Conservation (phyloP, 352 stramenopile genomes). For the Phytophthora pini region DNA sequence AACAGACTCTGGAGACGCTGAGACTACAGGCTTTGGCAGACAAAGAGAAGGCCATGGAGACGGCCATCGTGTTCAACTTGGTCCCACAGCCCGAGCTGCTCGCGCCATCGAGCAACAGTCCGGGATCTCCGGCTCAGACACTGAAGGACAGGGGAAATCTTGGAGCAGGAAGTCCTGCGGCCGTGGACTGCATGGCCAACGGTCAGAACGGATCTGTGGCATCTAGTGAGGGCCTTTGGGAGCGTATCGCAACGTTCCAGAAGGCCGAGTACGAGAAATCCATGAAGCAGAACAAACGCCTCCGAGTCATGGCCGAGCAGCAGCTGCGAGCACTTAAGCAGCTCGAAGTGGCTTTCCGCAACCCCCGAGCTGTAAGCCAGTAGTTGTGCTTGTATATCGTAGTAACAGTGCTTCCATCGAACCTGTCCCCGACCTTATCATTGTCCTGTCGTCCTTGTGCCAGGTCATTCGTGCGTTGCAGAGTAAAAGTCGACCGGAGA, state of each 20-base stretch:
- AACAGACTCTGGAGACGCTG: constrained; percentile 32
- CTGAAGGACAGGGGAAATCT: constrained; percentile 10
- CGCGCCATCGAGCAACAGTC: constrained; percentile 8
- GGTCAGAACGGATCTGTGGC: neutral
- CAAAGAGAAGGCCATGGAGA: constrained; percentile 34
- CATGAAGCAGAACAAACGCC: constrained; percentile 42
- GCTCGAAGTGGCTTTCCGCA: constrained; percentile 44
- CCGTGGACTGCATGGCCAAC: constrained; percentile 14
- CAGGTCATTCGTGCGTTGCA: constrained; percentile 6
- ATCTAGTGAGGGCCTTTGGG: constrained; percentile 34
- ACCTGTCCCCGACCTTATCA: constrained; percentile 19
- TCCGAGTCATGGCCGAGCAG: constrained; percentile 40
- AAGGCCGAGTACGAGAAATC: constrained; percentile 36
- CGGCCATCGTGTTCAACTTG: constrained; percentile 36
- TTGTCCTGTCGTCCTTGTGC: constrained; percentile 4
- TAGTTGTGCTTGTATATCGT: constrained; percentile 28
- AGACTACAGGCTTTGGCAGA: constrained; percentile 26
- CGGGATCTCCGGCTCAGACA: constrained; percentile 22
- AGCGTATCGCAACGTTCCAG: constrained; percentile 40
- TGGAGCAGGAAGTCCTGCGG: constrained; percentile 15
- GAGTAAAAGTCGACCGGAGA: constrained; percentile 8
- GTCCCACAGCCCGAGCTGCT: constrained; percentile 31
- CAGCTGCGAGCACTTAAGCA: constrained; percentile 44
- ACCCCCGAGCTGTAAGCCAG: constrained; percentile 34
- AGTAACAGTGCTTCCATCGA: constrained; percentile 29